These are phyloP conservation scores for Teratosphaeria gauchensis DNA, from an alignment of 2,329 filamentous ascomycete genomes.

Conservation along the genomic window DNA sequence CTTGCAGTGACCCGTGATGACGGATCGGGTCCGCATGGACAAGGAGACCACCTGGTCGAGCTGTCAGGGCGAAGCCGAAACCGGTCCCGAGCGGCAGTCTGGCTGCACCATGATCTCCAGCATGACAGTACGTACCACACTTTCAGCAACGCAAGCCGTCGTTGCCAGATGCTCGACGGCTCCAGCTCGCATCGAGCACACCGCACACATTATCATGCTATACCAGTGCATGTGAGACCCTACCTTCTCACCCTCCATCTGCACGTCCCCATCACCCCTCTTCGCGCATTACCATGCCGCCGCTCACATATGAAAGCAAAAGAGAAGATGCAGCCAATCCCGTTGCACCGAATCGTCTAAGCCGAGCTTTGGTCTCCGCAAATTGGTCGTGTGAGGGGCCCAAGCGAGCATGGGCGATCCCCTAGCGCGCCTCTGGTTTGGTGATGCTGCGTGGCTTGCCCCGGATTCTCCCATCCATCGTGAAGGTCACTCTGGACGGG, in stretches of 20 bases:
- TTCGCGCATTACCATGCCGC: background rate
- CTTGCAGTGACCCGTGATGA: background rate
- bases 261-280: background rate
- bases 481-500: background rate
- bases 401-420: slow-evolving; percentile 1
- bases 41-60: background rate
- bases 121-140: background rate
- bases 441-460: background rate
- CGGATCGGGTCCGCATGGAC: background rate
- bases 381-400: slow-evolving; percentile 15
- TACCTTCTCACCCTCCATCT: background rate
- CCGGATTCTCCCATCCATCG: slow-evolving; percentile 3
- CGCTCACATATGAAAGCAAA: background rate
- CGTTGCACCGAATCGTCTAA: background rate
- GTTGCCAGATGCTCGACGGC: background rate
- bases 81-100: background rate
- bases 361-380: background rate
- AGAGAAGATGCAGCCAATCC: background rate
- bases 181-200: background rate
- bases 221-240: background rate
- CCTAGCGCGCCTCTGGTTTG: slow-evolving; percentile 4
- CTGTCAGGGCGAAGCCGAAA: background rate
- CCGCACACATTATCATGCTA: background rate
- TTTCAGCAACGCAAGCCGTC: background rate
- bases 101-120: background rate